phyloP scores from a whole-genome alignment of 352 stramenopile species.

The Heterotrichella gracilis region DNA sequence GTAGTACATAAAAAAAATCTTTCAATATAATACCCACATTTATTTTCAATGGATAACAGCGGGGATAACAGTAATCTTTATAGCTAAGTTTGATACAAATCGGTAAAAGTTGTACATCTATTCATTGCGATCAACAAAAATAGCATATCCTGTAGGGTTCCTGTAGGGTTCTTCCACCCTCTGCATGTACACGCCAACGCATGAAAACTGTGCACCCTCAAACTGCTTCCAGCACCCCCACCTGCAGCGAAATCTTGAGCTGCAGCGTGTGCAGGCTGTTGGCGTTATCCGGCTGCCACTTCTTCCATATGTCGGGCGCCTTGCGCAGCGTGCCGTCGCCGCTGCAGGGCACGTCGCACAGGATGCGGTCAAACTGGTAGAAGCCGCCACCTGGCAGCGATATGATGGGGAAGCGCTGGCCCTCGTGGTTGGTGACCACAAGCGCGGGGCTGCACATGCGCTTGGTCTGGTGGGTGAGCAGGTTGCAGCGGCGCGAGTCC shows the following conservation, averaged over 20 bases:
- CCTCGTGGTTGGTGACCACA: conserved; percentile 72
- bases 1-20: background rate
- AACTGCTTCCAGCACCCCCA: too few species aligned
- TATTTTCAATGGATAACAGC: too few species aligned
- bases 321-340: conserved; percentile 92
- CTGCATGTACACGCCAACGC: too few species aligned
- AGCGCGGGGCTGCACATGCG: conserved; percentile 60
- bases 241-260: conserved; percentile 59
- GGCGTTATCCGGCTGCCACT: conserved; percentile 52
- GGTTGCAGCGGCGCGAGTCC: conserved; percentile 79
- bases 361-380: conserved; percentile 80
- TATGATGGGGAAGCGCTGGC: conserved; percentile 33
- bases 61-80: too few species aligned
- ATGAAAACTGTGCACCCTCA: too few species aligned
- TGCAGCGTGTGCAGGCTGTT: conserved; percentile 68
- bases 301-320: conserved; percentile 68
- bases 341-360: conserved; percentile 87
- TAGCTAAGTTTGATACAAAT: too few species aligned
- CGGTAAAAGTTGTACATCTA: too few species aligned
- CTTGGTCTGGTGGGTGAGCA: conserved; percentile 82
- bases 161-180: too few species aligned
- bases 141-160: too few species aligned
- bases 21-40: background rate
- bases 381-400: too few species aligned
- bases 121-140: too few species aligned